Base-by-base conservation (phyloP, 768 basidiomycete genomes). In the Chalciporus piperatus region DNA sequence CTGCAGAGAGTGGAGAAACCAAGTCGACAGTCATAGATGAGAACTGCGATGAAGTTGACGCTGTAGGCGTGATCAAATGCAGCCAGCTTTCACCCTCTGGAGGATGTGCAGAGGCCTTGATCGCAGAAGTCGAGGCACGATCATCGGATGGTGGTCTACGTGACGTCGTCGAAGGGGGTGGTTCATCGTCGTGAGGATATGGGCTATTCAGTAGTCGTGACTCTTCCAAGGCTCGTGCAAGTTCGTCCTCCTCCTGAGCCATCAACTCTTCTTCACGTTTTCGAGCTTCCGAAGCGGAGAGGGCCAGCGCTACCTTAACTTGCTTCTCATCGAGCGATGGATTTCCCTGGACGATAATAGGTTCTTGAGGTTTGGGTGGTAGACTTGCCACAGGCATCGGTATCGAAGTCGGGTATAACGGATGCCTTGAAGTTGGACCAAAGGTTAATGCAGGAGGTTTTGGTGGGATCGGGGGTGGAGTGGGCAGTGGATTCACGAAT, bases 191-290 rank as follows among this genome's bases (percentile, higher is more conserved):
- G 38, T 58, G 10, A 25, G 47, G 13, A 37, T 60, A 64, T 16
- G 45, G 19, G 42, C 6, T 43, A 30, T 11, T 38, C 44, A 55
- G 40, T 16, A 69, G 38, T n/a, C 69, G 68, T 1, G 84, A 86
- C 52, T 77, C 77, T 56, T 80, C 76, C 51, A 91, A 58, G 0
- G 87, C 89, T 54, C 74, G 74, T 19, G 79, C 80, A 13, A 90
- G 70, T 39, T 89, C 84, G 27, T 82, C 81, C 51, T 88, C 85
- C 61, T 90, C 87, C 51, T 64, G 64, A 19, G 58, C 58, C 28
- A 60, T 52, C 41, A 70, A 20, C 7, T 51, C 59, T 40, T 60
- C 52, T 40, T 69, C 66, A 17, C 43, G 66, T n/a, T 45, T 57
- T 32, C 46, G 59, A 8, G 74, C 70, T 42, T 80, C 79, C 16